A percentile compares a stretch with the other conserved stretches of the same genome.
Evolutionary conservation across 345 rosid genomes (phyloP).

Genomic region (Trapa incisa): DNA sequence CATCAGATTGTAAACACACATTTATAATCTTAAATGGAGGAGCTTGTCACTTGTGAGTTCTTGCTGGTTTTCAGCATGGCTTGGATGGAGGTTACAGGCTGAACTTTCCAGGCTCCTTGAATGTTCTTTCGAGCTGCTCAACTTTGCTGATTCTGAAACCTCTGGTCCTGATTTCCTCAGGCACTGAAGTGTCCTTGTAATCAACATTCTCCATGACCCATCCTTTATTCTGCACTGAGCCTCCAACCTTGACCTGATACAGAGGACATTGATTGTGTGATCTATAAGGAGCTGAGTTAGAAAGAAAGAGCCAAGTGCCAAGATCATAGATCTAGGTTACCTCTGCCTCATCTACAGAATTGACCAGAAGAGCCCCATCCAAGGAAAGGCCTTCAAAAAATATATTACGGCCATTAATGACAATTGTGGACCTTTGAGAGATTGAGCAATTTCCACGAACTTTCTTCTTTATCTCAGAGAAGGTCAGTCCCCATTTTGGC

Average conservation of each 20-base stretch:
- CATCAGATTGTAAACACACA: too few relatives aligned
- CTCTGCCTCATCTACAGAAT: conserved; percentile 65
- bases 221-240: conserved; percentile 60
- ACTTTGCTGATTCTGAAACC: conserved; percentile 62
- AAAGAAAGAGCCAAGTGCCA: too few relatives aligned
- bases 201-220: conserved; percentile 67
- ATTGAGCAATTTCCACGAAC: conserved; percentile 43
- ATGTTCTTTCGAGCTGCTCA: conserved; percentile 58
- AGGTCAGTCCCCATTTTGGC: conserved; percentile 80
- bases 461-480: conserved; percentile 59
- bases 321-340: conserved; percentile 19
- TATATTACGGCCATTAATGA: conserved; percentile 51
- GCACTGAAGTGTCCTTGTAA: conserved; percentile 49
- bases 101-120: conserved; percentile 40
- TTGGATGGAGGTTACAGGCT: conserved; percentile 12
- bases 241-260: conserved; percentile 54
- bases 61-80: not conserved
- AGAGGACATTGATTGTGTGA: conserved; percentile 1
- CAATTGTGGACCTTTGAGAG: conserved; percentile 64
- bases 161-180: conserved; percentile 70
- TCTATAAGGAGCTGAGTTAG: not conserved
- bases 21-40: not conserved
- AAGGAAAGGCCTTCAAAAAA: conserved; percentile 45
- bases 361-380: conserved; percentile 72
- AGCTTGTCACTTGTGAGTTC: not conserved